A percentile compares a stretch with the other conserved stretches of the same genome.
These are phyloP conservation scores for Stephania cephalantha DNA, from an alignment of 164 flowering plant species.

Conservation along the genomic window DNA sequence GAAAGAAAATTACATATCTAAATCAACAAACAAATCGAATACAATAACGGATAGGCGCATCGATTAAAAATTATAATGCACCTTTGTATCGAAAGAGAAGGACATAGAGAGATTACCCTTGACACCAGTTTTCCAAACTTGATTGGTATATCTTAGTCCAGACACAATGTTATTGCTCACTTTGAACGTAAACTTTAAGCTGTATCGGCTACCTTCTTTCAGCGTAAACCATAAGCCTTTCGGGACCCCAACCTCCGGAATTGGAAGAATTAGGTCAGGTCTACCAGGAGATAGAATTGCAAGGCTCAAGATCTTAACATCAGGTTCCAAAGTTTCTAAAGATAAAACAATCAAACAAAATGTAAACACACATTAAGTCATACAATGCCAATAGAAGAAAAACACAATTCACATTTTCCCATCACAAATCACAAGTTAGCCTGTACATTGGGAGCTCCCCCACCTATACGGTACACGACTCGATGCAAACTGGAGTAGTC, in stretches of 20 bases:
- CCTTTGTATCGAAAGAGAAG: not conserved
- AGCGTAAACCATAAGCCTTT: slow-evolving; percentile 53
- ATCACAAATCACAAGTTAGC: not conserved
- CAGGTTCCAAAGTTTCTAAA: slow-evolving; percentile 54
- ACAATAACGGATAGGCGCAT: not conserved
- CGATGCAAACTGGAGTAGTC: no score
- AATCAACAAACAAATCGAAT: not conserved
- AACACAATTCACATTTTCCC: not conserved
- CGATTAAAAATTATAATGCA: not conserved
- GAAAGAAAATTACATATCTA: slow-evolving; percentile 12
- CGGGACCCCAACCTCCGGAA: slow-evolving; percentile 42
- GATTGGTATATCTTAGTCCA: slow-evolving; percentile 31
- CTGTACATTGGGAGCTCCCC: no score
- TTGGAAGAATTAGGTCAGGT: slow-evolving; percentile 42
- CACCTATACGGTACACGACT: no score
- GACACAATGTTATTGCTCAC: slow-evolving; percentile 62
- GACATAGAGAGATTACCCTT: slow-evolving; percentile 9
- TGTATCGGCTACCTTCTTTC: slow-evolving; percentile 60
- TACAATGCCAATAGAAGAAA: not conserved
- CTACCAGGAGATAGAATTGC: slow-evolving; percentile 48
- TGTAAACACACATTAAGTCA: not conserved
- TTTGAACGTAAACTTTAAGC: slow-evolving; percentile 41
- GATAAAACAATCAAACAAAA: not conserved
- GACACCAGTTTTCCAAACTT: slow-evolving; percentile 23
- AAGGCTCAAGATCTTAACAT: slow-evolving; percentile 46